Evolutionary conservation across 306 rosid genomes (phyloP).

Genomic region (Fragaria iinumae): DNA sequence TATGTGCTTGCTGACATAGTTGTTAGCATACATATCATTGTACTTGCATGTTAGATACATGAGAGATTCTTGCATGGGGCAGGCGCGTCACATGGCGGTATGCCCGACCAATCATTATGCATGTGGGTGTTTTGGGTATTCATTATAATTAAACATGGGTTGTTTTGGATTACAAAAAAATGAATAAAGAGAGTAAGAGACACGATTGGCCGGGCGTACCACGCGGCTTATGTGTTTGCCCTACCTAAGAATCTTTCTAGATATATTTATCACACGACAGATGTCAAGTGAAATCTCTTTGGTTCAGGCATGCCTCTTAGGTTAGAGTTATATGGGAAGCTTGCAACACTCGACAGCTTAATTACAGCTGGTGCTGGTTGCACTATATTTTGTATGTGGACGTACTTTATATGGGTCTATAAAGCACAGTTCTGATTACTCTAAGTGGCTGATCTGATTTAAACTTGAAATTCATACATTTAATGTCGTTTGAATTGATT

Average conservation of each 20-base stretch:
- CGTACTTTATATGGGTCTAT: not conserved
- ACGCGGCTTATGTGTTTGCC: no score
- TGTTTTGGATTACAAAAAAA: no score
- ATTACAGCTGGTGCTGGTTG: not conserved
- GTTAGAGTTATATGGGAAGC: not conserved
- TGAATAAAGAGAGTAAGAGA: no score
- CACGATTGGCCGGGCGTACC: no score
- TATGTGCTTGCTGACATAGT: not conserved
- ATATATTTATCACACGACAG: not conserved
- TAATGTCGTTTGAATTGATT: not conserved
- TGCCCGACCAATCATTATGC: no score
- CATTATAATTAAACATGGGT: no score
- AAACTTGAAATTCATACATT: not conserved
- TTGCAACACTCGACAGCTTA: not conserved
- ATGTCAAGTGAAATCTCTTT: not conserved
- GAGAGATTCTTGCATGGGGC: no score
- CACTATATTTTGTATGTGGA: not conserved
- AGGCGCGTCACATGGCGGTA: no score
- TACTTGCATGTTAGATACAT: not conserved
- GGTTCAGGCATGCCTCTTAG: not conserved
- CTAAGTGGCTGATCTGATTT: not conserved
- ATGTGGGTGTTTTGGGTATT: no score
- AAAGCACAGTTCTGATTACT: not conserved
- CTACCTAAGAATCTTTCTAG: no score
- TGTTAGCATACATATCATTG: not conserved